A percentile compares a stretch with the other conserved stretches of the same genome.
Conservation (phyloP, 495 filamentous ascomycete genomes). For the Penicillium alfredii region DNA sequence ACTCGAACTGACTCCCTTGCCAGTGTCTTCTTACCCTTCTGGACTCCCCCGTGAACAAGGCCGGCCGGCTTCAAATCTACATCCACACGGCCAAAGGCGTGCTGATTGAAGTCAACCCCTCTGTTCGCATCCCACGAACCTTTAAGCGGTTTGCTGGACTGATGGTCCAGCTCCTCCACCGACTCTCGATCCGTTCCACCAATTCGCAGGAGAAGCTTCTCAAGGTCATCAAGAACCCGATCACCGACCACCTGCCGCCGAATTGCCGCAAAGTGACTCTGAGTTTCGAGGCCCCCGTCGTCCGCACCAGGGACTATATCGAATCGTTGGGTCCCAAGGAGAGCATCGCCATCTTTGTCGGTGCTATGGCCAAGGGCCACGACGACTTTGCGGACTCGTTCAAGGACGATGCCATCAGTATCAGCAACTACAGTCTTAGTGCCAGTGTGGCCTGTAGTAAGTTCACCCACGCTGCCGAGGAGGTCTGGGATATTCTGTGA, state of each 20-base stretch:
- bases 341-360: slow-evolving; percentile 95
- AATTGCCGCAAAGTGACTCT: slow-evolving; percentile 97
- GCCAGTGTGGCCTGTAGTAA: slow-evolving; percentile 98
- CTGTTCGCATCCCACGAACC: slow-evolving; percentile 92
- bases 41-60: slow-evolving; percentile 97
- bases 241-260: slow-evolving; percentile 90
- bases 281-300: slow-evolving; percentile 82
- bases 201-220: slow-evolving; percentile 95
- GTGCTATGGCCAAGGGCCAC: slow-evolving; percentile 93
- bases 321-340: slow-evolving; percentile 69
- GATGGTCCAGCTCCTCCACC: slow-evolving; percentile 98
- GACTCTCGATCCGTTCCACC: slow-evolving; percentile 89
- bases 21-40: slow-evolving; percentile 96
- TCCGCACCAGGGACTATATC: slow-evolving; percentile 84
- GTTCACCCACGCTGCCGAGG: slow-evolving; percentile 97
- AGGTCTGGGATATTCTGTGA: slow-evolving; percentile 89
- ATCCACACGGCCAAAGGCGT: slow-evolving; percentile 96
- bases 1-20: too few species aligned
- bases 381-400: slow-evolving; percentile 93
- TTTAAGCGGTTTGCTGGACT: slow-evolving; percentile 98
- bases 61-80: slow-evolving; percentile 93
- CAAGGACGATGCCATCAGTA: slow-evolving; percentile 95
- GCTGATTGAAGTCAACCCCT: slow-evolving; percentile 93
- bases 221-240: slow-evolving; percentile 95
- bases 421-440: slow-evolving; percentile 95